phyloP scores from a whole-genome alignment of 257 asterid genomes.

The Datura wrightii region DNA sequence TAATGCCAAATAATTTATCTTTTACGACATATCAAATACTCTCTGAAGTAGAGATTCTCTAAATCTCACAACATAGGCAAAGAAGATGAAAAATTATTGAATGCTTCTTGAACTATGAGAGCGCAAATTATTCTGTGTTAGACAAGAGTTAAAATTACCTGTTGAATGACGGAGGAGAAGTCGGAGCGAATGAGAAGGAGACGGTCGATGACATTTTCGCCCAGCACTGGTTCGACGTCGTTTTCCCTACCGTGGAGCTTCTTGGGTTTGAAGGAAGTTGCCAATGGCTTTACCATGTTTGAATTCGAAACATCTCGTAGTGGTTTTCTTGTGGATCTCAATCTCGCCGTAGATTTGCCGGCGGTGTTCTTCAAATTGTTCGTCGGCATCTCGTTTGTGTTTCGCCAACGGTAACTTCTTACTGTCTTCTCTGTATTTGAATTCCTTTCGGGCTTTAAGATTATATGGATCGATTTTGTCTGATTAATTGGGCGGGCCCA shows the following conservation, averaged over 20 bases:
- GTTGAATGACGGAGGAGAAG: conserved; percentile 59
- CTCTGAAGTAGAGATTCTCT: neutral
- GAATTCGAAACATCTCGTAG: conserved; percentile 17
- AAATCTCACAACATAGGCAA: neutral
- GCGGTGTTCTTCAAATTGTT: conserved; percentile 17
- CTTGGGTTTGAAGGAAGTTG: conserved; percentile 38
- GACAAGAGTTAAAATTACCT: conserved; percentile 44
- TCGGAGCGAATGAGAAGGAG: conserved; percentile 79
- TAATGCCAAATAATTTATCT: neutral
- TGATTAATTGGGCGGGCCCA: neutral
- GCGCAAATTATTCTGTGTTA: neutral
- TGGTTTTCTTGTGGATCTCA: conserved; percentile 16
- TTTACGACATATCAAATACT: neutral
- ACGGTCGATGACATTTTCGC: conserved; percentile 55
- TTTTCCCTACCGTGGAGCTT: conserved; percentile 28
- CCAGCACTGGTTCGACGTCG: conserved; percentile 31
- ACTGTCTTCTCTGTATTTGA: neutral
- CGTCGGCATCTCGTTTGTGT: neutral
- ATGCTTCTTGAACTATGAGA: neutral
- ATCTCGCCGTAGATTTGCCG: neutral
- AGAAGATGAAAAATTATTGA: neutral
- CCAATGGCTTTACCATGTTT: conserved; percentile 37
- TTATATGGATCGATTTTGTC: neutral
- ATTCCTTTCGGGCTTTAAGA: conserved; percentile 1
- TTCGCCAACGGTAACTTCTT: conserved; percentile 24